Base-by-base conservation (phyloP, 2,329 filamentous ascomycete genomes). In the Cryphonectria naterciae region DNA sequence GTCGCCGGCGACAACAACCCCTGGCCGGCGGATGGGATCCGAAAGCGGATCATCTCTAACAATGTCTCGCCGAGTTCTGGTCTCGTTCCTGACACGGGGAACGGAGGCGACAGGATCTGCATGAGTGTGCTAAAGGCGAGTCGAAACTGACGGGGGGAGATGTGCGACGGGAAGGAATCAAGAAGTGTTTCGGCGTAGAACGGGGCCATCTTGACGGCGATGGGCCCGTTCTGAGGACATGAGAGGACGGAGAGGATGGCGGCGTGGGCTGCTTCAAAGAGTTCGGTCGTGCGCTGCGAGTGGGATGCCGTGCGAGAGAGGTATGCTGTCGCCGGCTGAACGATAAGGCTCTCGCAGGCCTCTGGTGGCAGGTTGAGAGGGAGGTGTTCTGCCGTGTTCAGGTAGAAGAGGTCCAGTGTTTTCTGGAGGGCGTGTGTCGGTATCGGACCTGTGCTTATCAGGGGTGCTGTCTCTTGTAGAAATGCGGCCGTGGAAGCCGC, bases 231-330 rank as follows among this genome's bases (percentile, higher is more conserved):
- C 73, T 93, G 90, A 0, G 94, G 93, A 67, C 93, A 92, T 0
- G 93, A 93, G 62, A 97, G 88, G 4, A 93, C 90, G 1, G 95
- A 90, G 7, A 98, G 87, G 74, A 93, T 88, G 58, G 95, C 89
- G 74, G 92, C 93, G 81, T 98, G 95, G 0, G 94, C 93, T 0
- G 95, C 90, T 80, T 98, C 95, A 76, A 97, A 97, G n/a, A 97
- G 81, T 68, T 87, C 83, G 28, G 85, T 78, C 75, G 85, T 85
- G 1, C 83, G 83, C 5, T 83, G 80, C 4, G 85, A 82, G 65
- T 83, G 80, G 1, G 81, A 78, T 0, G 81, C 82, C 5, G 81
- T 76, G 60, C 84, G 81, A 0, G 84, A 82, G 3, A 98, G 88
- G 77, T 97, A 96, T 0, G 91, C 87, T 6, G 89, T 87, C 8